Evolutionary conservation across 768 basidiomycete genomes (phyloP), one percentile per base, ranked within the genome.

Genomic region (Chalciporus chontae): DNA sequence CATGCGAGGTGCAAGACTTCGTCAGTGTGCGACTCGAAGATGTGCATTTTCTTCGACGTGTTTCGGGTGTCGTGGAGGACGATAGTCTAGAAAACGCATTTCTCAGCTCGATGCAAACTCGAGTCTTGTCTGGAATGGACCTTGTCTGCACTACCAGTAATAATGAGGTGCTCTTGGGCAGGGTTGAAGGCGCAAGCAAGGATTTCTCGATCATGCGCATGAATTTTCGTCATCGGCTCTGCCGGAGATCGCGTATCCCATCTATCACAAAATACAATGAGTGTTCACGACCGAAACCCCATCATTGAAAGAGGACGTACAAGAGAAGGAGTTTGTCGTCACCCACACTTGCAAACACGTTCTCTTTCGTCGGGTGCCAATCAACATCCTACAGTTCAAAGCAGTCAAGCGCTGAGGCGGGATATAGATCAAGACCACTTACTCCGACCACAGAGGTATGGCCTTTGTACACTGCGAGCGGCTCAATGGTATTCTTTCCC

Each of bases 81-180:
- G 48, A 88, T 81, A 3, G 94, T 93, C 95, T 98, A 57, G 6
- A 36, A 40, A 48, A 32, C 10, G 41, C 6, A 15, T 41, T 32
- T 43, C 13, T 38, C 39, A 15, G 31, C 32, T 26, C 38, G 44
- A 31, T 43, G 2, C 1, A 8, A 26, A 7, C 6, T 32, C 13
- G 18, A 43, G 36, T 15, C 21, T 39, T 31, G 42, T 11, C 17
- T 23, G 18, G 38, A 27, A 37, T 63, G 71, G 37, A 94, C 94
- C 76, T 95, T 91, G 73, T 99, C 96, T 14, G 90, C 85, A 45
- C 93, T 94, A 5, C 91, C 95, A 0, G 95, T 98, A 11, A 98
- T 72, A 5, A 97, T 68, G 9, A 97, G 78, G 60, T 85, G 79
- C 43, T 88, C 84, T 39, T 73, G 77, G 19, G 83, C 83, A 8